Conservation (phyloP, 208 protist genomes). For the Acanthamoeba healyi region DNA sequence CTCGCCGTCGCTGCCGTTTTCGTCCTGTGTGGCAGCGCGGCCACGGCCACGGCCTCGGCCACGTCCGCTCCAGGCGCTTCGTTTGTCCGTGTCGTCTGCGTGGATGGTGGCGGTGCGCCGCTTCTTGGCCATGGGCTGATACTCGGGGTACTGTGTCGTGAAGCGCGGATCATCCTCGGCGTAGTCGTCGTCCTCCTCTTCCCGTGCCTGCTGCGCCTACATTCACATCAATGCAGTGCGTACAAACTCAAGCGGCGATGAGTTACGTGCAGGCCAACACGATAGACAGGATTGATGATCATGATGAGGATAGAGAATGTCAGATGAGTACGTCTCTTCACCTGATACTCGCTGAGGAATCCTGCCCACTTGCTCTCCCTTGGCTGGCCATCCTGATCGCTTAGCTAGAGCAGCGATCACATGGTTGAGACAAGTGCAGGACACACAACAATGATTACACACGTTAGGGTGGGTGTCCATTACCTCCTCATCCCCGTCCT, state of each 20-base stretch:
- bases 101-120: not conserved
- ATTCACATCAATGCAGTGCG: no score
- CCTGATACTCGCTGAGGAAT: not conserved
- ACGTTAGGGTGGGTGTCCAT: no score
- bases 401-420: no score
- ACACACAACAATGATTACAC: not conserved
- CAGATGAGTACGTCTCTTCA: no score
- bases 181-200: constrained; percentile 22
- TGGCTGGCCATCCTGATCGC: not conserved
- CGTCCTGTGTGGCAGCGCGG: not conserved
- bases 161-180: constrained; percentile 2
- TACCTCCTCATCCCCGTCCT: not conserved
- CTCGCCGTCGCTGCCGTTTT: not conserved
- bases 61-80: not conserved
- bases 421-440: no score
- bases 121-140: not conserved
- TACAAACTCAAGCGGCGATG: no score
- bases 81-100: not conserved
- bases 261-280: no score
- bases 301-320: no score
- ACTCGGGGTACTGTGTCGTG: not conserved
- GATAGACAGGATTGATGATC: no score
- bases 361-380: constrained; percentile 27
- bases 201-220: not conserved
- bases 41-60: not conserved